Evolutionary conservation across 1,284 basidiomycete species (phyloP).

Genomic region (Tetrapyrgos nigripes): DNA sequence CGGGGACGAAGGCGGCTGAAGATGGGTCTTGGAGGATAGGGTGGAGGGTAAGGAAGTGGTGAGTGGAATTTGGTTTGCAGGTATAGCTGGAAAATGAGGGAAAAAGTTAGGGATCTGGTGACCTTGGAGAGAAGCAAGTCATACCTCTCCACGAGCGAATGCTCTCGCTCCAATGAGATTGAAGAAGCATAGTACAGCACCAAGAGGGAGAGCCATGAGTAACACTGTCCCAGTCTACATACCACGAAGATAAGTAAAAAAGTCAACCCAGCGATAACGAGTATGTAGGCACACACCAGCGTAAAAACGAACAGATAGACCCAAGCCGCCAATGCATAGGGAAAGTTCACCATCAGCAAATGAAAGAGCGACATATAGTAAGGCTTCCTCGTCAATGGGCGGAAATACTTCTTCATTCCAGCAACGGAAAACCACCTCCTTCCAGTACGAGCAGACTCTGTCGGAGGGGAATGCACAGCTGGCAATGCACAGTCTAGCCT

Average conservation of each 20-base stretch:
- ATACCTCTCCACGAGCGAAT: constrained; percentile 74
- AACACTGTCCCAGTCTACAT: constrained; percentile 74
- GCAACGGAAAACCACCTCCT: constrained; percentile 36
- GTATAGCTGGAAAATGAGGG: constrained; percentile 49
- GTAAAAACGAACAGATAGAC: constrained; percentile 80
- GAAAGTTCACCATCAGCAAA: constrained; percentile 74
- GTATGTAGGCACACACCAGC: constrained; percentile 54
- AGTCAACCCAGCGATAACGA: neutral
- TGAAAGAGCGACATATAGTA: constrained; percentile 74
- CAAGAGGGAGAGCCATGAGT: constrained; percentile 77
- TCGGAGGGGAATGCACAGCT: neutral
- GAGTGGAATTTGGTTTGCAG: constrained; percentile 75
- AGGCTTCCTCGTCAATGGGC: constrained; percentile 55
- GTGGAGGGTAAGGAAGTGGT: constrained; percentile 62
- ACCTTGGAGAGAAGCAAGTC: constrained; percentile 20
- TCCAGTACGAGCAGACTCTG: neutral
- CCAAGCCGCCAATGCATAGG: constrained; percentile 74
- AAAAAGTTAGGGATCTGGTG: constrained; percentile 15
- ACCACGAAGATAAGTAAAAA: constrained; percentile 9
- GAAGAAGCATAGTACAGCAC: constrained; percentile 77
- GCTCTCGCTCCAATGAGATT: constrained; percentile 72
- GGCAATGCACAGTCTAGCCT: neutral
- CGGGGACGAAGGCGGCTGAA: constrained; percentile 60
- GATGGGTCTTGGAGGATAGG: constrained; percentile 66
- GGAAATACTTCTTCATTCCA: constrained; percentile 63